These are phyloP conservation scores for Apiotrichum mycotoxinovorans DNA, from an alignment of 1,284 basidiomycete genomes.

Conservation along the genomic window DNA sequence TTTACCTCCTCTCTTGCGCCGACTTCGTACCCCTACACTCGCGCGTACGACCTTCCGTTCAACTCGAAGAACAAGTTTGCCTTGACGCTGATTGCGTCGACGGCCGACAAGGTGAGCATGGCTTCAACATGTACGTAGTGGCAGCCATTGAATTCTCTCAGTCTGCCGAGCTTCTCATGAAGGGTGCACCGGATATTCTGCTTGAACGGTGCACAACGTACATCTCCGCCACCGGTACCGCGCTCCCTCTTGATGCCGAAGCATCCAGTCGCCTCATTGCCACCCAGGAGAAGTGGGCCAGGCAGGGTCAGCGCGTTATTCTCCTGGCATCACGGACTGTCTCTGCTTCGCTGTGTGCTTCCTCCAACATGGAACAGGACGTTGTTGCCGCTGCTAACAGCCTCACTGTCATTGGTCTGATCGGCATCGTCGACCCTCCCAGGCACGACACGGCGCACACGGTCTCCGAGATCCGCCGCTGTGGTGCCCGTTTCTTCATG, in stretches of 20 bases:
- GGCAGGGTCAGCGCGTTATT: slow-evolving; percentile 61
- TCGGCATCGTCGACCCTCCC: slow-evolving; percentile 64
- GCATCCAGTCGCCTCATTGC: slow-evolving; percentile 39
- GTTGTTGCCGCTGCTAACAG: slow-evolving; percentile 36
- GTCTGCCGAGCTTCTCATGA: slow-evolving; percentile 52
- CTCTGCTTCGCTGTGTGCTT: slow-evolving; percentile 26
- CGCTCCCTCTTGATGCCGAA: slow-evolving; percentile 44
- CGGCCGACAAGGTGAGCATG: slow-evolving; percentile 5
- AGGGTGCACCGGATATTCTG: slow-evolving; percentile 62
- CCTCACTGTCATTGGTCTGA: slow-evolving; percentile 60
- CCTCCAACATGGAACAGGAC: slow-evolving; percentile 46
- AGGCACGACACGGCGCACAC: slow-evolving; percentile 58
- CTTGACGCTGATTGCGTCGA: neutral
- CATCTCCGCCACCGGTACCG: slow-evolving; percentile 46
- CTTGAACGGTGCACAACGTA: slow-evolving; percentile 54
- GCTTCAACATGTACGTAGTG: neutral
- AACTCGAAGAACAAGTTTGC: slow-evolving; percentile 63
- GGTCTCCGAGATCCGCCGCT: slow-evolving; percentile 56
- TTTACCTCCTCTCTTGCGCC: slow-evolving; percentile 53
- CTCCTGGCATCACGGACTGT: slow-evolving; percentile 47
- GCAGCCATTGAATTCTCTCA: slow-evolving; percentile 2
- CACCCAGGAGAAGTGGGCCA: slow-evolving; percentile 57
- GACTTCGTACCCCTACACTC: slow-evolving; percentile 40
- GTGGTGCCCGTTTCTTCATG: slow-evolving; percentile 64
- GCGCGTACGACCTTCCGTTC: slow-evolving; percentile 54